phyloP scores from a whole-genome alignment of 495 filamentous ascomycete genomes.

The Podospora pseudoanserina region DNA sequence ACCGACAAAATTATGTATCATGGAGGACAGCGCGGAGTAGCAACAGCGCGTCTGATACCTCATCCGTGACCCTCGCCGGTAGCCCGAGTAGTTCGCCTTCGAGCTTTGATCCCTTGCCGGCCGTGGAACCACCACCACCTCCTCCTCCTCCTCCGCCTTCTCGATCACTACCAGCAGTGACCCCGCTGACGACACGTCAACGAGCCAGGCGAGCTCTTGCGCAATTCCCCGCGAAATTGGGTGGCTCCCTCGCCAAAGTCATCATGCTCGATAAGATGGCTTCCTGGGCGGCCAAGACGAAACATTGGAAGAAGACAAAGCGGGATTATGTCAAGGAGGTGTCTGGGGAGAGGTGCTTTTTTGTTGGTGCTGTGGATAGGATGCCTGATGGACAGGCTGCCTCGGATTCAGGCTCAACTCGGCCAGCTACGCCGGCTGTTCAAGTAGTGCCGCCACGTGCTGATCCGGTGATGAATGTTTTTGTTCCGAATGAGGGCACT shows the following conservation, averaged over 20 bases:
- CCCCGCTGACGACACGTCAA: not conserved
- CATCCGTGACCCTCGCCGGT: not conserved
- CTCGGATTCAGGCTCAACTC: not conserved
- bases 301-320: not conserved
- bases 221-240: not conserved
- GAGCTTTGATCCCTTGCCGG: not conserved
- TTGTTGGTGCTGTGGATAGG: not conserved
- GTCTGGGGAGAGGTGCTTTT: not conserved
- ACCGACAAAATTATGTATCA: not conserved
- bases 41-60: not conserved
- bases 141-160: not conserved
- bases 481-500: not conserved
- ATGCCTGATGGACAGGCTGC: not conserved
- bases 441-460: not conserved
- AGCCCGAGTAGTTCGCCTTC: not conserved
- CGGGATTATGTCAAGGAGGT: constrained; percentile 4
- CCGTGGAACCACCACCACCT: not conserved
- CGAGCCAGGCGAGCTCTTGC: not conserved
- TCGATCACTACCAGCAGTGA: not conserved
- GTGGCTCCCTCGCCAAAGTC: not conserved
- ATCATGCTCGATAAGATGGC: constrained; percentile 8
- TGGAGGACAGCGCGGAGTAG: not conserved
- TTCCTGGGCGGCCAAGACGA: constrained; percentile 8
- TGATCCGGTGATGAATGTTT: not conserved
- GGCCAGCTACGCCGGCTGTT: not conserved